Evolutionary conservation across 306 rosid genomes (phyloP), one percentile per base, ranked within the genome.

Genomic region (Spatholobus suberectus): DNA sequence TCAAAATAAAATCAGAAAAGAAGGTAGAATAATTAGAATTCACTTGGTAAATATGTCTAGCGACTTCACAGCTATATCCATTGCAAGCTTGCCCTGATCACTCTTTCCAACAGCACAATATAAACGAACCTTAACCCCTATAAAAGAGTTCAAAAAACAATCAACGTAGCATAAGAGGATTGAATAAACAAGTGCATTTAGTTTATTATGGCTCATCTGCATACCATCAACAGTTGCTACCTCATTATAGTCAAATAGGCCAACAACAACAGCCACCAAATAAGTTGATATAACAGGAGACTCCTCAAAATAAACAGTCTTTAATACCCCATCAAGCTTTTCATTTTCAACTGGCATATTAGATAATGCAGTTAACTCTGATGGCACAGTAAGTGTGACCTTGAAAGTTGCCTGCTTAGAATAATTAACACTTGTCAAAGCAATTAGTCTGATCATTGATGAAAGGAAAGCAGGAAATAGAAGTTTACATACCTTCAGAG

Each of bases 241-340:
- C 87, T 91, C 91, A 32, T 88, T 79, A 78, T 85, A 67, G 73
- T 90, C 92, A 79, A 89, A 90, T 17, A 80, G 49, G 57, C 95
- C 93, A 59, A 91, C 83, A 73, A 92, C 95, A 69, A 76, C 46
- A 35, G 88, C 95, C 73, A 89, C 93, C 86, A 89, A 54, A 85
- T 92, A 92, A 49, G 97, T 91, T 54, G 97, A 91, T 95, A 90
- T 91, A 26, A 82, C 0, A 26, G 92, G 87, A 61, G 97, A 89
- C 81, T 91, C 91, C 75, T 83, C 84, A 79, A 82, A 93, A 63
- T 7, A 87, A 49, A 91, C 81, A 24, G 85, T 87, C 89, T 85
- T 89, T 20, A 79, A 52, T 47, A 82, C 70, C 70, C 87, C 93
- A 81, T 80, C 76, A 47, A 82, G 75, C 80, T 85, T 89, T 82